phyloP scores from a whole-genome alignment of 1,284 basidiomycete species.

The Marasmius tenuissimus region DNA sequence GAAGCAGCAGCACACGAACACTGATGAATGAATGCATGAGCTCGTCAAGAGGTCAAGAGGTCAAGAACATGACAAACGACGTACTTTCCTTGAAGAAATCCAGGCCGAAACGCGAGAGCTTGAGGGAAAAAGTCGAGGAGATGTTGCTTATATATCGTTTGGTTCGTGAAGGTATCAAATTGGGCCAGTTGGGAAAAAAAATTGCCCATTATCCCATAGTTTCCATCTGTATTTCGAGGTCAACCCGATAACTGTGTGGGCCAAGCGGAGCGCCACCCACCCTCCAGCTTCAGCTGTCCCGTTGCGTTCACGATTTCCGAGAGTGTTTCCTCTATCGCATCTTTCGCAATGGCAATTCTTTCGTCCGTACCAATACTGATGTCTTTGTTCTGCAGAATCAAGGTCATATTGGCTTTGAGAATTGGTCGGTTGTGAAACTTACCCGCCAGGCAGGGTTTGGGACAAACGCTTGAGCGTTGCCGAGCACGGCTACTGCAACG shows the following conservation, averaged over 20 bases:
- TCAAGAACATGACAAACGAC: background rate
- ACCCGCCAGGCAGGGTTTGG: background rate
- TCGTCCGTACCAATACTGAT: conserved; percentile 3
- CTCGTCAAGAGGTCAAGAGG: background rate
- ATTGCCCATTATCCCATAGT: background rate
- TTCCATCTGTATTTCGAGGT: background rate
- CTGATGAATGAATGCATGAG: background rate
- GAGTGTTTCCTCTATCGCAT: conserved; percentile 4
- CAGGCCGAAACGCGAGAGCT: background rate
- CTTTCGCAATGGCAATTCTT: conserved; percentile 5
- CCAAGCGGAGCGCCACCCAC: background rate
- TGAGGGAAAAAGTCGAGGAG: background rate
- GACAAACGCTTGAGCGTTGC: background rate
- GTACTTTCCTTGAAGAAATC: background rate
- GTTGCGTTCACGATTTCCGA: background rate
- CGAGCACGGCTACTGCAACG: background rate
- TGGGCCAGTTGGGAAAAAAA: conserved; percentile 5
- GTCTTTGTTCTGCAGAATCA: conserved; percentile 3
- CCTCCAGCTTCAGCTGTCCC: background rate
- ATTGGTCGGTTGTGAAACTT: background rate
- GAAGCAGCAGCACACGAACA: background rate
- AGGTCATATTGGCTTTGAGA: background rate
- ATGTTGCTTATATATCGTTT: conserved; percentile 1
- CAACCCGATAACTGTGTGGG: background rate
- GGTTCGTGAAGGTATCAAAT: background rate